A percentile compares a stretch with the other conserved stretches of the same genome.
Conservation (phyloP, 768 basidiomycete species). For the Phaeolepiota aurea region DNA sequence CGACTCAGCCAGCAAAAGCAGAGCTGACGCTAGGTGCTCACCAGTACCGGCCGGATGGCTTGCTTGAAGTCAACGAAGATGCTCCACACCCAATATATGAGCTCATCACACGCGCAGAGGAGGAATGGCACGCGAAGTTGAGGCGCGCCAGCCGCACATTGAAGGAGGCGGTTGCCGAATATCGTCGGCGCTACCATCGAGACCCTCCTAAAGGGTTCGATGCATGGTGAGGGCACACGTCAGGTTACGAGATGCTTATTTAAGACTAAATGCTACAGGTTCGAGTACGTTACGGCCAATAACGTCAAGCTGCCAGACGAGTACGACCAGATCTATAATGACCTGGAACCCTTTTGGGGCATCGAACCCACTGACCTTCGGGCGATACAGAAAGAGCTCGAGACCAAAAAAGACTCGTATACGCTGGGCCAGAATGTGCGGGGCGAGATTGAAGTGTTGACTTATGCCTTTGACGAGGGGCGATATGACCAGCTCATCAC, state of each 20-base stretch:
- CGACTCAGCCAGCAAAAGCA: no score
- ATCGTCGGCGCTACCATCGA: constrained; percentile 64
- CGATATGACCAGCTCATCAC: constrained; percentile 25
- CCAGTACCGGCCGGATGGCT: constrained; percentile 25
- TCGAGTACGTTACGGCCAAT: constrained; percentile 55
- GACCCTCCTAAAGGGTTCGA: constrained; percentile 85
- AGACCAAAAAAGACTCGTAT: constrained; percentile 29
- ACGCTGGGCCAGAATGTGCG: constrained; percentile 29
- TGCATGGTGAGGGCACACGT: constrained; percentile 52
- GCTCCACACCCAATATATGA: constrained; percentile 68
- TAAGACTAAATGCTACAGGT: constrained; percentile 19
- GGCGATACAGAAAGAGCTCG: constrained; percentile 25
- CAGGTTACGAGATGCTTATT: background rate
- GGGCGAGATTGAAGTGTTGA: constrained; percentile 18
- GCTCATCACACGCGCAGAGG: constrained; percentile 66
- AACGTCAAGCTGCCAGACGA: constrained; percentile 79
- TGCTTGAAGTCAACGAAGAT: constrained; percentile 29
- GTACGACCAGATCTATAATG: constrained; percentile 66
- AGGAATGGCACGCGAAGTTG: constrained; percentile 49
- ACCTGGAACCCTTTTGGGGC: constrained; percentile 81
- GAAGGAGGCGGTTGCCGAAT: constrained; percentile 67
- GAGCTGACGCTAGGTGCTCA: constrained; percentile 27
- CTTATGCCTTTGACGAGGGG: constrained; percentile 26
- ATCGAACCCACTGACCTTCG: constrained; percentile 36
- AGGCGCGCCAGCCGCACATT: constrained; percentile 68